Base-by-base conservation (phyloP, 257 asterid genomes). In the Fraxinus americana region DNA sequence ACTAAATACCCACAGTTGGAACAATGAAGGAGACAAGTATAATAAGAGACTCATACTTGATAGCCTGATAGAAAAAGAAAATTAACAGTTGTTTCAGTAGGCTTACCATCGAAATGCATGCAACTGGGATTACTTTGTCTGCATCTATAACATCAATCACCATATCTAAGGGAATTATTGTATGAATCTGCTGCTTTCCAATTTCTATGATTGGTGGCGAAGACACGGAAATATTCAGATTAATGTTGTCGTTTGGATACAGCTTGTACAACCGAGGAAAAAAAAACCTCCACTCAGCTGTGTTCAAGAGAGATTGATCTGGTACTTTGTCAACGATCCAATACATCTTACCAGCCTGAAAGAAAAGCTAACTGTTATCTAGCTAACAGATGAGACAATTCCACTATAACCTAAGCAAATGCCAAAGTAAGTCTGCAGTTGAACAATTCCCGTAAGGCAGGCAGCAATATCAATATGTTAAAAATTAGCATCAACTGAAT, bases 281-380 rank as follows among this genome's bases (percentile, higher is more conserved):
- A 71, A 93, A 77, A 81, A 85, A 92, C 78, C 91, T 93, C 97
- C 98, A 96, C 74, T 84, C 91, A 77, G 97, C 92, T 61, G 99
- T 96, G 90, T 93, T 96, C 87, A 96, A 59, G 78, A 92, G 86
- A 76, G 86, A 79, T 73, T 90, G 88, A 78, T 92, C 93, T 14
- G 97, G 92, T 57, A 88, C 81, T 79, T 92, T 85, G 78, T 91
- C 94, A 34, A 96, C 93, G 52, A 86, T 73, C 94, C 97, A 89
- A 34, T 88, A 91, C 96, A 96, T 82, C 80, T 89, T 88, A 80
- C 75, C 83, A 14, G 97, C 97, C 99, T 93, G 85, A 83, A 57
- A 57, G 78, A 74, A 78, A 77, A 67, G 77, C 54, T 61, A 67
- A 54, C 10, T 9, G 39, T 80, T 19, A 85, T 45, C 79, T 35